phyloP scores from a whole-genome alignment of 768 basidiomycete species.

The Kwoniella shandongensis region DNA sequence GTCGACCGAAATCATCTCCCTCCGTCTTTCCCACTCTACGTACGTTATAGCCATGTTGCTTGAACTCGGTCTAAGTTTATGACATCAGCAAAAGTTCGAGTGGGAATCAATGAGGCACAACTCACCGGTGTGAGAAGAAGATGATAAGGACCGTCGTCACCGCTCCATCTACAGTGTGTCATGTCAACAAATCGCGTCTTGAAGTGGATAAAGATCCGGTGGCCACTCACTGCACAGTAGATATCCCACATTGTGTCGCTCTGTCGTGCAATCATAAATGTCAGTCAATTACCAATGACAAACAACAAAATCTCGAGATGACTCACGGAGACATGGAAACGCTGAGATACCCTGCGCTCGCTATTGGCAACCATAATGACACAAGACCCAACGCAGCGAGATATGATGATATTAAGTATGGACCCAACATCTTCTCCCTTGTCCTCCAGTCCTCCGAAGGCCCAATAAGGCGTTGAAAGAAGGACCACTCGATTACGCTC shows the following conservation, averaged over 20 bases:
- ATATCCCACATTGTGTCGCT: conserved; percentile 28
- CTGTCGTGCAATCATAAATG: too few relatives aligned
- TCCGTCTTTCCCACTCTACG: too few relatives aligned
- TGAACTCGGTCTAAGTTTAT: conserved; percentile 30
- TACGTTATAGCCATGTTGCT: conserved; percentile 45
- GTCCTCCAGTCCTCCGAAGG: too few relatives aligned
- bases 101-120: background rate
- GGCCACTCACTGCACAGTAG: conserved; percentile 24
- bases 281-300: background rate
- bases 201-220: background rate
- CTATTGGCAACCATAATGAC: background rate
- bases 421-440: too few relatives aligned
- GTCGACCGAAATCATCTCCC: background rate
- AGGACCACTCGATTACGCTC: too few relatives aligned
- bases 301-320: background rate
- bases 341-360: conserved; percentile 25
- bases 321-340: conserved; percentile 35
- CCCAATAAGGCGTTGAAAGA: too few relatives aligned
- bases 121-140: conserved; percentile 45
- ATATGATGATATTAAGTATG: conserved; percentile 8
- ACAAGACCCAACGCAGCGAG: background rate
- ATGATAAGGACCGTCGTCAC: conserved; percentile 48
- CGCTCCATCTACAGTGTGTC: conserved; percentile 33
- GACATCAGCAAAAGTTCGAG: background rate
- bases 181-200: background rate